Base-by-base conservation (phyloP, 2,329 filamentous ascomycete genomes). In the Thielaviopsis populi region DNA sequence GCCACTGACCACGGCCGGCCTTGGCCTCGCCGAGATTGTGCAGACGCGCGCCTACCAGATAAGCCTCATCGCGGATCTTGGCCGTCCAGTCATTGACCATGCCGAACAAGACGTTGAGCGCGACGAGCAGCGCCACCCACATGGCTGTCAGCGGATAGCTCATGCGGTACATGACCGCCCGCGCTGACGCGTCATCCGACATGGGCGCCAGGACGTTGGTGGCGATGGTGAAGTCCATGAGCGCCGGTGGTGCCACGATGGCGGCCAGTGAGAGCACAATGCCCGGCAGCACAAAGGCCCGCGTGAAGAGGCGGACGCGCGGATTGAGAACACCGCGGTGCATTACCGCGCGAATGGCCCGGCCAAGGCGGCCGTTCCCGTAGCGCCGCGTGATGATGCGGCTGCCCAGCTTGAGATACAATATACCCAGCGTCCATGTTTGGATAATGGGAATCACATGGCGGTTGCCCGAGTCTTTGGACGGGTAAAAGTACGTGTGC, bases 51-150 rank as follows among this genome's bases (percentile, higher is more conserved):
- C 94, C 94, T 71, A 97, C 94, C 54, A 99, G 77, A 73, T 99
- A 99, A 0, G 95, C 91, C 74, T 99, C 95, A 73, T 99, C 95
- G 46, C 90, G 80, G 58, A 99, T 90, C 65, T 86, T 83, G 65
- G 85, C 79, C 69, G 88, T 84, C 91, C 92, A 97, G 83, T 77
- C 58, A 82, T 81, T 61, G 94, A 48, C 80, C 62, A 89, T 80
- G 56, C 80, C 75, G 8, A 81, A 70, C n/a, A 86, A 71, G 11
- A 80, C 79, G 70, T 81, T 70, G 1, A 75, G 71, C 37, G 79
- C 73, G 2, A 77, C 69, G 2, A 74, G 70, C 4, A 81, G 69
- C 1, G 80, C 76, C 24, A 81, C 73, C 2, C 83, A 73, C 43
- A 64, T 40, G 1, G 79, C 78, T 24, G 81, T 77, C 4, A 80